A percentile compares a stretch with the other conserved stretches of the same genome.
phyloP scores from a whole-genome alignment of 2,329 filamentous ascomycete genomes.

The Xylaria arbuscula region DNA sequence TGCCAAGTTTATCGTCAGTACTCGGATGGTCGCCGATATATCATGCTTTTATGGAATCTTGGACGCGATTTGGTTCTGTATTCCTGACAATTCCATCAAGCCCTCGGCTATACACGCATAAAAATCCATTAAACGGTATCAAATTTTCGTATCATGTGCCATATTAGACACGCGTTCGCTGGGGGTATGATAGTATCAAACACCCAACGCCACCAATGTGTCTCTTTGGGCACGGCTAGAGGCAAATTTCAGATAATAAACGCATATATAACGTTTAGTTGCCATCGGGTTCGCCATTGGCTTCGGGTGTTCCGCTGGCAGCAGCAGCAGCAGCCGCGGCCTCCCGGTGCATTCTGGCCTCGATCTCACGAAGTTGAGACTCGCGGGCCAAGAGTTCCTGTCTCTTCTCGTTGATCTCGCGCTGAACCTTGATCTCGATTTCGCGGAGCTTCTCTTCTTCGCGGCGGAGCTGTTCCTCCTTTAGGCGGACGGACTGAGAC shows the following conservation, averaged over 20 bases:
- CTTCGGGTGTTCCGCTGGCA: constrained; percentile 54
- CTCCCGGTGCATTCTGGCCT: constrained; percentile 95
- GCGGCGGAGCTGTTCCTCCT: constrained; percentile 98
- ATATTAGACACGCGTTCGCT: constrained; percentile 37
- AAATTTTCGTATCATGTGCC: constrained; percentile 45
- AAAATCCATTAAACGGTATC: constrained; percentile 46
- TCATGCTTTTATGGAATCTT: constrained; percentile 44
- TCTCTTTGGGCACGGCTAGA: constrained; percentile 46
- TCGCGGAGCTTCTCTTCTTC: constrained; percentile 99
- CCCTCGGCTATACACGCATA: constrained; percentile 43
- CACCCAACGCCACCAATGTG: constrained; percentile 48
- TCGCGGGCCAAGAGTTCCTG: constrained; percentile 97
- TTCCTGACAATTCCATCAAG: constrained; percentile 49
- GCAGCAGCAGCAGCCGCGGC: constrained; percentile 54
- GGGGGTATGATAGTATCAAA: constrained; percentile 48
- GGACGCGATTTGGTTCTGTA: constrained; percentile 45
- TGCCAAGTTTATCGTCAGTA: constrained; percentile 19
- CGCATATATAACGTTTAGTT: constrained; percentile 52
- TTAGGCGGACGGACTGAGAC: constrained; percentile 95
- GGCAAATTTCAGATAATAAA: constrained; percentile 43
- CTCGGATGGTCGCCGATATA: constrained; percentile 41
- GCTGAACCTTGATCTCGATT: constrained; percentile 99
- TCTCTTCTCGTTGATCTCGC: constrained; percentile 99
- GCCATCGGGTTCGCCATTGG: constrained; percentile 67
- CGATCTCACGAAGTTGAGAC: constrained; percentile 98